Conservation (phyloP, 2,329 filamentous ascomycete species). For the Byssothecium circinans region DNA sequence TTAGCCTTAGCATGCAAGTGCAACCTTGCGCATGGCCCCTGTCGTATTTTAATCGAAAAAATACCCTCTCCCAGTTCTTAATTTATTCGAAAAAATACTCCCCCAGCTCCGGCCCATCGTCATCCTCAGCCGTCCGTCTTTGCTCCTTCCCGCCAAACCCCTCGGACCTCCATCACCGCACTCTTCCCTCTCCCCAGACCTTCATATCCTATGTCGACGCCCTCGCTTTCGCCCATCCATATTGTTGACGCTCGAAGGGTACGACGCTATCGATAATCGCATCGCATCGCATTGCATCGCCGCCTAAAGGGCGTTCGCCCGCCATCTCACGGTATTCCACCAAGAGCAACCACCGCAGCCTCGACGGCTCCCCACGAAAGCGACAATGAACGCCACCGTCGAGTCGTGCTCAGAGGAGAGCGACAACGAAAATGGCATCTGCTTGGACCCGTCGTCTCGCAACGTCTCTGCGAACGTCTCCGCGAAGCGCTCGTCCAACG, state of each 20-base stretch:
- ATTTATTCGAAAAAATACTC: too few species aligned
- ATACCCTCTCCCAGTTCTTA: too few species aligned
- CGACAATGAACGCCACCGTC: slow-evolving; percentile 25
- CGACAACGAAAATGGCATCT: slow-evolving; percentile 12
- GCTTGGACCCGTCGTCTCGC: slow-evolving; percentile 25
- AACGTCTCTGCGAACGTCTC: slow-evolving; percentile 53
- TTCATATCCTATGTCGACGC: slow-evolving; percentile 4
- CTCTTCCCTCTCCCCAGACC: not conserved
- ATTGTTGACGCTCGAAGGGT: slow-evolving; percentile 7
- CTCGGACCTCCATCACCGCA: slow-evolving; percentile 1
- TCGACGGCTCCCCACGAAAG: slow-evolving; percentile 9
- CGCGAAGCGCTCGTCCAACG: slow-evolving; percentile 50
- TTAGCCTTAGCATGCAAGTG: too few species aligned
- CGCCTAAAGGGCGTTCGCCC: not conserved
- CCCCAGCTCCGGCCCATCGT: too few species aligned
- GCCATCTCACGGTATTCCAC: slow-evolving; percentile 4
- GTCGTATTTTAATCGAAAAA: too few species aligned
- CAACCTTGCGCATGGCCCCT: too few species aligned
- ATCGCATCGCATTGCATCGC: too few species aligned
- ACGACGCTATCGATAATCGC: slow-evolving; percentile 18
- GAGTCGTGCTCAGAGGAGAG: slow-evolving; percentile 48
- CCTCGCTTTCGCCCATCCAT: not conserved
- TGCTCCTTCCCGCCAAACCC: not conserved
- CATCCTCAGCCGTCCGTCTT: not conserved
- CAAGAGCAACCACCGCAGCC: slow-evolving; percentile 8